Conservation (phyloP, 2,329 filamentous ascomycete genomes). For the Microsporum audouinii region DNA sequence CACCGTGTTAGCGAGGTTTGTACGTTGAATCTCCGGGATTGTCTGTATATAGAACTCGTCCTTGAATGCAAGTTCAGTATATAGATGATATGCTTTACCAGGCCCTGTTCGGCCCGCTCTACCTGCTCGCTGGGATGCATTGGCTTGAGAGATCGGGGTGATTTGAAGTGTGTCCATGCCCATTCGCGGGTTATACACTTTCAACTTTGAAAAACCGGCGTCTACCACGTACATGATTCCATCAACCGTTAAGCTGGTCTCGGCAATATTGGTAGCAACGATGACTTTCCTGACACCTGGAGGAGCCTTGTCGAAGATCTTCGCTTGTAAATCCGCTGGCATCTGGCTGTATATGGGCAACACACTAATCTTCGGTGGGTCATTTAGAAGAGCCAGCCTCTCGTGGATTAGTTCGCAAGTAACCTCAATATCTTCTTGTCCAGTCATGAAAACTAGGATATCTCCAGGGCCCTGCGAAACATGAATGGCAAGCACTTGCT, state of each 20-base stretch:
- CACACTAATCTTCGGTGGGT: conserved; percentile 88
- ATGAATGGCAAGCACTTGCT: conserved; percentile 90
- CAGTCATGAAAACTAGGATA: conserved; percentile 98
- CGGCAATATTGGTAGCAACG: conserved; percentile 95
- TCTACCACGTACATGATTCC: conserved; percentile 99
- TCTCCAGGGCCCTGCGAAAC: conserved; percentile 88
- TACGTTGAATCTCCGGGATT: conserved; percentile 94
- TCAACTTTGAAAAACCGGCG: conserved; percentile 89
- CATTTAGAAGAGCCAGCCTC: conserved; percentile 75
- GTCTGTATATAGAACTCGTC: conserved; percentile 95
- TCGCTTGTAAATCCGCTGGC: conserved; percentile 94
- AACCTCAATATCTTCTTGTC: conserved; percentile 94
- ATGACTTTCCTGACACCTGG: conserved; percentile 94
- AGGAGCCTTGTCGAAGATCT: conserved; percentile 86
- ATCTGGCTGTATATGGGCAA: conserved; percentile 98
- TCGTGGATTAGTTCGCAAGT: conserved; percentile 91
- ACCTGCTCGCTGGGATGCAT: conserved; percentile 83
- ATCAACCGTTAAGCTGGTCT: conserved; percentile 94
- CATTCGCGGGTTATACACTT: conserved; percentile 98
- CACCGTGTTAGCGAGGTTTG: conserved; percentile 90
- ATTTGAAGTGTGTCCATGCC: conserved; percentile 98
- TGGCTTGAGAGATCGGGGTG: conserved; percentile 93
- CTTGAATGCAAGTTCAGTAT: conserved; percentile 86
- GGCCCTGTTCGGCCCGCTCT: conserved; percentile 89
- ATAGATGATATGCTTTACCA: conserved; percentile 88